Evolutionary conservation across 371 early-diverging fungal genomes (phyloP), one percentile per base, ranked within the genome.

Genomic region (Sporodiniella umbellata): DNA sequence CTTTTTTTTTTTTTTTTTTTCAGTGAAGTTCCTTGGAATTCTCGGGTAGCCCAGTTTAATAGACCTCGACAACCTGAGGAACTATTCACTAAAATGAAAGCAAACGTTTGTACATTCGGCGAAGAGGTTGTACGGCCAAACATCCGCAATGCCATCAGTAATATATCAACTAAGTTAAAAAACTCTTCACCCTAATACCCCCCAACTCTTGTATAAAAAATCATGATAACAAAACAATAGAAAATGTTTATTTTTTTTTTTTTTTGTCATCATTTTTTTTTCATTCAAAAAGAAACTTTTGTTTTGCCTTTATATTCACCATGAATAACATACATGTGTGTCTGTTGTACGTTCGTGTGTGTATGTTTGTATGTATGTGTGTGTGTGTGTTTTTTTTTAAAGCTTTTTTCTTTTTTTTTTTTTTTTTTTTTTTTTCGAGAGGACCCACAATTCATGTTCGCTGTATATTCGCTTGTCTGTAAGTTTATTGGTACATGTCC

Each of bases 71-170:
- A 28, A 28, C 10, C 30, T 28, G 30, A 28, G 11, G 35, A 35
- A n/a, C n/a, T n/a, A n/a, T 3, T 35, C 15, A 35, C n/a, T 35
- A 35, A 35, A 35, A n/a, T 28, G 7, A 28, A 28, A 28, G 4
- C 30, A 28, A 28, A 28, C 10, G 30, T 28, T 35, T 66, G 66
- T 26, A 60, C 43, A 3, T 58, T 66, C 49, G 48, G 66, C 8
- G 68, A 66, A 30, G 66, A 61, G 18, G 53, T 68, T 11, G 55
- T 72, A 54, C 66, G 62, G 5, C 66, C 56, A 49, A 63, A 68
- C 7, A 18, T 68, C 14, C 66, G 68, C 4, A 40, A 18, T 15
- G 50, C 69, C 39, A 58, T 73, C 15, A 70, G 59, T 50, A 66
- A 68, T 30, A 22, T 68, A n/a, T 60, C 66, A 0, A 63, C 58